Percentiles rank a stretch among this genome's conserved stretches.
These are phyloP conservation scores for Neurospora sp. DNA, from an alignment of 495 filamentous ascomycete species.

Conservation along the genomic window DNA sequence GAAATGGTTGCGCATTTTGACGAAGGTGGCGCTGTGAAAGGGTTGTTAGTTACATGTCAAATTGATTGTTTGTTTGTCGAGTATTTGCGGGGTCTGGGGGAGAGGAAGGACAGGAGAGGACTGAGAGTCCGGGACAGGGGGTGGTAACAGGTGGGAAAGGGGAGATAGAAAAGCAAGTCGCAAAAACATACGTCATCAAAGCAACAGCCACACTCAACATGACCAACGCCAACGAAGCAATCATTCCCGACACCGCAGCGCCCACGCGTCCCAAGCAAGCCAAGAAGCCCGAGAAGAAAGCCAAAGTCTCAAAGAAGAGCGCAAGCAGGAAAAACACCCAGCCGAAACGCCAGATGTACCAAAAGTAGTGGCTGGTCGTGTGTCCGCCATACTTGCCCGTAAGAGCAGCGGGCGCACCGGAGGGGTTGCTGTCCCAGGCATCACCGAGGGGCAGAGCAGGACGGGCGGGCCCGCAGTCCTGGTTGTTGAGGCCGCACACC, in stretches of 20 bases:
- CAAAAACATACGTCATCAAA: conserved; percentile 41
- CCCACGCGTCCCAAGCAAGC: conserved; percentile 41
- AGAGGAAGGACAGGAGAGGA: background rate
- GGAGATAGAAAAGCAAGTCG: background rate
- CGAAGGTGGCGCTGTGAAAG: conserved; percentile 45
- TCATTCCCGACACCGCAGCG: conserved; percentile 31
- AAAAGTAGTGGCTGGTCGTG: conserved; percentile 40
- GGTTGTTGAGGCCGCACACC: conserved; percentile 44
- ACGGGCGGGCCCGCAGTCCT: conserved; percentile 32
- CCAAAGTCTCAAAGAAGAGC: conserved; percentile 50
- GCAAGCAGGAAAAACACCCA: conserved; percentile 69
- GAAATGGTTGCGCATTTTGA: conserved; percentile 68
- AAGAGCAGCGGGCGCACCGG: conserved; percentile 29
- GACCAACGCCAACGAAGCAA: conserved; percentile 30
- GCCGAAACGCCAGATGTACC: conserved; percentile 50
- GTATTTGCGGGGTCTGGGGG: background rate
- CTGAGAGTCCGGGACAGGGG: background rate
- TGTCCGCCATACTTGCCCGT: conserved; percentile 33
- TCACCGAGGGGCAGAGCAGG: conserved; percentile 40
- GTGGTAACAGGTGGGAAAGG: background rate
- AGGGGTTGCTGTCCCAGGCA: conserved; percentile 35
- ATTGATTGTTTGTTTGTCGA: background rate
- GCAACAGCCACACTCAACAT: conserved; percentile 37
- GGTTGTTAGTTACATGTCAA: background rate
- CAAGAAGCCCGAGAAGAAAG: conserved; percentile 43